Evolutionary conservation across 1,284 basidiomycete species (phyloP).

Genomic region (Uromyces viciae-fabae): DNA sequence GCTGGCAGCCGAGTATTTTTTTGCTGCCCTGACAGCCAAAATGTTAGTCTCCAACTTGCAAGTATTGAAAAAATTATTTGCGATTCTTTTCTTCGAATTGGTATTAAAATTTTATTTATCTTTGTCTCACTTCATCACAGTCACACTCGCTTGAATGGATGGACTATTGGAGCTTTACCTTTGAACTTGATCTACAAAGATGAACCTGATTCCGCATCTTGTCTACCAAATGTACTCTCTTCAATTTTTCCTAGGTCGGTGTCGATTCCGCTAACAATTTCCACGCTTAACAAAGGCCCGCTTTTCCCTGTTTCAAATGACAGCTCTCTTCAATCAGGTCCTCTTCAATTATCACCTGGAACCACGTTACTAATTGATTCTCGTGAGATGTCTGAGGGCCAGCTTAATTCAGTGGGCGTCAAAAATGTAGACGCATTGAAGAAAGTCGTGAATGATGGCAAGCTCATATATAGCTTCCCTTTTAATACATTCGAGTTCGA

Average conservation of each 20-base stretch:
- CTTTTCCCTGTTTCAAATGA: constrained; percentile 37
- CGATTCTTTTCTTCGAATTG: neutral
- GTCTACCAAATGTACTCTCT: constrained; percentile 1
- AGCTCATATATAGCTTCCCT: constrained; percentile 46
- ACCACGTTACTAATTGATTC: constrained; percentile 28
- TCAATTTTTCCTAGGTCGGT: constrained; percentile 1
- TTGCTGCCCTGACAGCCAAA: constrained; percentile 18
- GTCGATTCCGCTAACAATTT: constrained; percentile 20
- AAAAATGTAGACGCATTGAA: constrained; percentile 44
- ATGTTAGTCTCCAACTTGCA: constrained; percentile 7
- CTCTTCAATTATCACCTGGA: constrained; percentile 24
- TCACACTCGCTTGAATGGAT: constrained; percentile 30
- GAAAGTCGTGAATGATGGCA: constrained; percentile 47
- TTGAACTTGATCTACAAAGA: constrained; percentile 32
- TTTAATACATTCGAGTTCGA: constrained; percentile 35
- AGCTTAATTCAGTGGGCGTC: constrained; percentile 26
- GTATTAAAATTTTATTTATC: neutral
- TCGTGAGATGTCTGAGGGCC: constrained; percentile 21
- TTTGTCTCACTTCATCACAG: neutral
- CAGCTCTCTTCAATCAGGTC: constrained; percentile 22
- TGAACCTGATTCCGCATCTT: neutral
- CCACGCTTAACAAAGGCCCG: constrained; percentile 5
- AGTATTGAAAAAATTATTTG: too few relatives aligned
- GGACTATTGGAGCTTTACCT: constrained; percentile 28
- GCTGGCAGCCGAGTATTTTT: constrained; percentile 30